These are phyloP conservation scores for Colletotrichum navitas DNA, from an alignment of 2,329 filamentous ascomycete species.

Conservation along the genomic window DNA sequence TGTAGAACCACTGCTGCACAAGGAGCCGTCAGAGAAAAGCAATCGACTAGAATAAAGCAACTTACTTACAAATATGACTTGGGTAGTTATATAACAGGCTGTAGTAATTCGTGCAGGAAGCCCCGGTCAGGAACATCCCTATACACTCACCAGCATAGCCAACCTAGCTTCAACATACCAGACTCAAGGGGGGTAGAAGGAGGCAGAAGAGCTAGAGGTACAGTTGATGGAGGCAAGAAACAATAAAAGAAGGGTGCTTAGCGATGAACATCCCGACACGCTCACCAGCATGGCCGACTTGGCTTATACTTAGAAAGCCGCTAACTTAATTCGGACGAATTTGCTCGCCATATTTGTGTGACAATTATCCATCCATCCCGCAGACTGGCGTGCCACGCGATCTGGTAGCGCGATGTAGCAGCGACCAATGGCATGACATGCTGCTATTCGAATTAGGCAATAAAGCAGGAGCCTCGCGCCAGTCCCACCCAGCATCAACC, in stretches of 20 bases:
- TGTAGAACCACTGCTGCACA: too few species aligned
- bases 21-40: too few species aligned
- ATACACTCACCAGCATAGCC: not conserved
- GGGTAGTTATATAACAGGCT: not conserved
- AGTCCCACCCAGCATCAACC: not conserved
- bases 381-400: not conserved
- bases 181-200: too few species aligned
- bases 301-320: too few species aligned
- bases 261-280: slow-evolving; percentile 5
- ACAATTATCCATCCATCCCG: too few species aligned
- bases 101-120: not conserved
- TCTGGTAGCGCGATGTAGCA: not conserved
- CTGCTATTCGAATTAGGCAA: not conserved
- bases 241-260: slow-evolving; percentile 19
- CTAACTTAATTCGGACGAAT: too few species aligned
- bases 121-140: slow-evolving; percentile 11
- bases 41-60: too few species aligned
- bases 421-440: not conserved
- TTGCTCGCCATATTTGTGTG: too few species aligned
- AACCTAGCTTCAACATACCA: not conserved
- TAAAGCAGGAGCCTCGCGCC: not conserved
- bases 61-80: too few species aligned
- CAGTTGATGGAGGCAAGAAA: slow-evolving; percentile 13
- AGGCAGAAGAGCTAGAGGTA: not conserved
- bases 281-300: too few species aligned